Evolutionary conservation across 164 flowering plant genomes (phyloP).

Genomic region (Houttuynia cordata): DNA sequence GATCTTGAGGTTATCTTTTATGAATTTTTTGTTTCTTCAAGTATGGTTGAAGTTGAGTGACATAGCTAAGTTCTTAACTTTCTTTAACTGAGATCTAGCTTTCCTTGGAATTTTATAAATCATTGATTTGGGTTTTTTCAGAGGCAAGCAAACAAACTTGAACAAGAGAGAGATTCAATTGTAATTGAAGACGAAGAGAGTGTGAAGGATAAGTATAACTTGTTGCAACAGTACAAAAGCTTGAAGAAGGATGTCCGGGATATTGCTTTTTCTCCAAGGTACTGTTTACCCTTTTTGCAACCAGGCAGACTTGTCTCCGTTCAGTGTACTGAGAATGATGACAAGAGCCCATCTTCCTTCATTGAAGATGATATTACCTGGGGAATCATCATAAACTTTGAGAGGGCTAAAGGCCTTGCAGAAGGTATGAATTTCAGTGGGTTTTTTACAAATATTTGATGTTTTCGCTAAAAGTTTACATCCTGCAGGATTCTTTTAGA

Average conservation of each 20-base stretch:
- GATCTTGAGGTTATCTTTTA: constrained; percentile 66
- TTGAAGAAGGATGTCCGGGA: constrained; percentile 74
- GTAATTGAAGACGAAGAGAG: constrained; percentile 85
- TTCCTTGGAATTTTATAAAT: background rate
- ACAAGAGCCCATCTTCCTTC: constrained; percentile 43
- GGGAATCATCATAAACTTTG: constrained; percentile 87
- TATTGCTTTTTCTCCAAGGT: constrained; percentile 63
- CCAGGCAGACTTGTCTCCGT: constrained; percentile 76
- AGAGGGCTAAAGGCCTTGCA: constrained; percentile 41
- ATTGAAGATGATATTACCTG: constrained; percentile 63
- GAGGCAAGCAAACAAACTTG: constrained; percentile 74
- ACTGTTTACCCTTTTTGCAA: constrained; percentile 84
- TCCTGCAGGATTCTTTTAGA: too few species aligned
- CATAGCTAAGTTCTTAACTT: background rate
- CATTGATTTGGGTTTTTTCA: constrained; percentile 16
- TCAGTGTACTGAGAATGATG: constrained; percentile 39
- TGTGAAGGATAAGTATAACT: constrained; percentile 59
- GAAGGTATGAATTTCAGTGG: constrained; percentile 36
- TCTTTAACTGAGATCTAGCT: background rate
- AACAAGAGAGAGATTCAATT: constrained; percentile 86
- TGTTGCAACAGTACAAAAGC: constrained; percentile 55
- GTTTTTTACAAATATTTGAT: background rate
- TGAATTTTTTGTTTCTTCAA: background rate
- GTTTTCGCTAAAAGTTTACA: too few species aligned
- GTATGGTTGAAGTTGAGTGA: background rate